Percentiles rank a stretch among this genome's conserved stretches.
Conservation (phyloP, 169 alveolate species). For the Theileria parva region DNA sequence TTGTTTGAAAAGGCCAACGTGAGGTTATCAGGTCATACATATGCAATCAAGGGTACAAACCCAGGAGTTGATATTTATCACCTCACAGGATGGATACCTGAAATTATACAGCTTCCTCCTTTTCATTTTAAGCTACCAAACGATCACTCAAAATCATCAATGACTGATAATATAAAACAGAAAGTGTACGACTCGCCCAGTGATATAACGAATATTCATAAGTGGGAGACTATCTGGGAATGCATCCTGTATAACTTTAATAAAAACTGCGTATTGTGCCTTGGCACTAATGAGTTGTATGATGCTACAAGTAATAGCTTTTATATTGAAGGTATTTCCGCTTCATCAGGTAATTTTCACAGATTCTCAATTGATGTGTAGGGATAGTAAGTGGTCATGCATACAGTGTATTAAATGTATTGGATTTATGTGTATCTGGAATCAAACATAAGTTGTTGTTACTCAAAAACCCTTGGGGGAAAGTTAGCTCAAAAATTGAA, state of each 20-base stretch:
- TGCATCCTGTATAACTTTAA: constrained; percentile 70
- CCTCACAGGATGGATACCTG: constrained; percentile 94
- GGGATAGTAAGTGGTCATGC: constrained; percentile 85
- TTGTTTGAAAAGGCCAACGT: constrained; percentile 91
- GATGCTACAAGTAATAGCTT: constrained; percentile 75
- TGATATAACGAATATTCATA: constrained; percentile 1
- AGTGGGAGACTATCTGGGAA: constrained; percentile 67
- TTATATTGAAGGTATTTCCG: constrained; percentile 79
- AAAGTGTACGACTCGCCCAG: neutral
- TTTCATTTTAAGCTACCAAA: neutral
- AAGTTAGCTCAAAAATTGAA: constrained; percentile 85
- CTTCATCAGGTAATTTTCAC: constrained; percentile 36
- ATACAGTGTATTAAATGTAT: constrained; percentile 78
- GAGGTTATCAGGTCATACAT: constrained; percentile 87
- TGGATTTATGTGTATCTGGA: constrained; percentile 57
- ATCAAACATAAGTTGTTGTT: constrained; percentile 73
- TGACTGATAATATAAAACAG: neutral
- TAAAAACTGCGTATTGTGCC: constrained; percentile 76
- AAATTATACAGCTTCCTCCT: constrained; percentile 34
- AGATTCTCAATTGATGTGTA: constrained; percentile 32
- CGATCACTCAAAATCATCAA: neutral
- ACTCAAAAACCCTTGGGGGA: constrained; percentile 93
- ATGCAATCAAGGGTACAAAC: constrained; percentile 88
- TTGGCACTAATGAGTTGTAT: constrained; percentile 77
- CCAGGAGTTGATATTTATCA: constrained; percentile 91